Percentiles rank a stretch among this genome's conserved stretches.
Evolutionary conservation across 1,284 basidiomycete species (phyloP).

Genomic region (Fomitiporia mediterranea): DNA sequence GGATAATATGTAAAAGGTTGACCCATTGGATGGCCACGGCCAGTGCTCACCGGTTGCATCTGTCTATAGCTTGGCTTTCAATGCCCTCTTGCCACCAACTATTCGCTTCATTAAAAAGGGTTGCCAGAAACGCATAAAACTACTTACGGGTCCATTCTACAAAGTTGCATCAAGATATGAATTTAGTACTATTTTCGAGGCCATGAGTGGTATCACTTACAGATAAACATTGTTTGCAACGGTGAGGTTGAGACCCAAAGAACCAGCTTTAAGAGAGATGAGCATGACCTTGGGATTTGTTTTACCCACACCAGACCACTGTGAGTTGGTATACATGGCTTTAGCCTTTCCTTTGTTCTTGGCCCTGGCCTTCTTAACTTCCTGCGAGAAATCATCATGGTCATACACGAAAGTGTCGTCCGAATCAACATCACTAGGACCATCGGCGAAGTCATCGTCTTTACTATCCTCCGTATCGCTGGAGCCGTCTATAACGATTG

Average conservation of each 20-base stretch:
- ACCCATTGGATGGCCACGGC: no score
- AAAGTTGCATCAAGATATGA: slow-evolving; percentile 11
- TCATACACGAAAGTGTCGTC: slow-evolving; percentile 42
- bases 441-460: slow-evolving; percentile 35
- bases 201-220: slow-evolving; percentile 43
- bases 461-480: slow-evolving; percentile 29
- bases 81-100: slow-evolving; percentile 87
- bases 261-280: slow-evolving; percentile 80
- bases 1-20: no score
- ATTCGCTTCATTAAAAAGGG: slow-evolving; percentile 12
- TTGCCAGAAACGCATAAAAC: slow-evolving; percentile 8
- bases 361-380: slow-evolving; percentile 29
- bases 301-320: slow-evolving; percentile 24
- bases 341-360: slow-evolving; percentile 33
- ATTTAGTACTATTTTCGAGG: slow-evolving; percentile 2
- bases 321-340: slow-evolving; percentile 9
- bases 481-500: slow-evolving; percentile 24
- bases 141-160: slow-evolving; percentile 81
- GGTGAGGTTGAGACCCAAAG: slow-evolving; percentile 83
- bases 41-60: slow-evolving; percentile 52
- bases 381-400: slow-evolving; percentile 33
- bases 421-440: slow-evolving; percentile 24
- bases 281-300: slow-evolving; percentile 76
- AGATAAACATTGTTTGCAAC: slow-evolving; percentile 88
- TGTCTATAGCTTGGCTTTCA: slow-evolving; percentile 85